Base-by-base conservation (phyloP, 371 early-diverging fungal genomes). In the Batkoa obscura region DNA sequence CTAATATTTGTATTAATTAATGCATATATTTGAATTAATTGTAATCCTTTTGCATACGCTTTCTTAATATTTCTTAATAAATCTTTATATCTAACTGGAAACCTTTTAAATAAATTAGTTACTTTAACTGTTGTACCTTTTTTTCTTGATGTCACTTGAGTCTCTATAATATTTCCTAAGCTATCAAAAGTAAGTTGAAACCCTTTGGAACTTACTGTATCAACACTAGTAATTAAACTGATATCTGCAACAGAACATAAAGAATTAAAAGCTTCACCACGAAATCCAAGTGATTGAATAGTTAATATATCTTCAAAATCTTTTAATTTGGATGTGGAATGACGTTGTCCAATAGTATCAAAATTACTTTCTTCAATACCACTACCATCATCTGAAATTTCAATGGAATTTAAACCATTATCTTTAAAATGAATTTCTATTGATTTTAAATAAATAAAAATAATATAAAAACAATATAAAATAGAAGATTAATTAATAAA, bases 1-100 rank as follows among this genome's bases (percentile, higher is more conserved):
- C 81, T 73, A n/a, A 84, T 76, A 10, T 72, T 69, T 17, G 68
- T 67, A 15, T 74, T 68, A 15, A 88, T 79, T 8, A 94, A 65
- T 0, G 86, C 87, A 60, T 94, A 96, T 2, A 83, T 80, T 64
- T 98, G 90, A 23, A 95, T 58, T 13, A 89, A 61, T 1, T 74
- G 73, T 23, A 95, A 60, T 33, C 88, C 80, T 55, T 85, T 82
- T 1, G 72, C 64, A 57, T 80, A 86, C 62, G 97, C 91, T 43
- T 77, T 67, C 50, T 83, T 83, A 48, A 81, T 68, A 59, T 90
- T 88, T 47, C 80, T 79, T 57, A 81, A 80, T 60, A 91, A 83
- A 58, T 94, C 94, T 38, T 72, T 72, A 42, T 71, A 68, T n/a
- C 99, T 78, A 1, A 99, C 93, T 2, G 98, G 98, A 63, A 90